Base-by-base conservation (phyloP, 2,329 filamentous ascomycete genomes). In the Diaporthe ampelina region DNA sequence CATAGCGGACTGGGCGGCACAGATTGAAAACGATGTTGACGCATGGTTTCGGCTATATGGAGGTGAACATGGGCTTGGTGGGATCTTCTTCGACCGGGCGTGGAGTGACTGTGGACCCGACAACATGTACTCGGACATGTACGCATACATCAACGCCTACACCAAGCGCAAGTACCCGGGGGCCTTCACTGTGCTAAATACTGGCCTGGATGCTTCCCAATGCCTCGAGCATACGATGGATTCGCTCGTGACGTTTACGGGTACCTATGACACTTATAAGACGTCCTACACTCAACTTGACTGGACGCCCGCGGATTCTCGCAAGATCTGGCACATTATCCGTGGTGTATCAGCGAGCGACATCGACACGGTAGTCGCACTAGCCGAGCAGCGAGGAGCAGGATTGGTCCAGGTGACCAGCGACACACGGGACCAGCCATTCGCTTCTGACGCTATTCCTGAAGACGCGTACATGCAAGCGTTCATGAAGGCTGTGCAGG, bases 81-180 rank as follows among this genome's bases (percentile, higher is more conserved):
- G 80, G 24, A 82, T 82, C 75, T 81, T 82, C 67, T 82, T 82
- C 67, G 79, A 82, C 70, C 79, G 81, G 54, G 80, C 79, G 21
- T 81, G 77, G 78, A 73, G 70, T 11, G 74, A 79, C 68, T 82
- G 80, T 61, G 79, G 45, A 1, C 58, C 59, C 29, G 76, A 79
- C 54, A 81, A 81, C 74, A 26, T 75, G 15, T 81, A 80, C 70
- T 76, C 76, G 6, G 76, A 81, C 15, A 57, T 82, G 13, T 82
- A 82, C 74, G 73, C 50, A 1, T 71, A 76, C 37, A 79, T 80
- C 76, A 79, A 77, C 70, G 50, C 76, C 32, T 76, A 78, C 35
- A 80, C 77, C 19, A 80, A 80, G 50, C 73, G 72, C n/a, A 75
- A 76, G 35, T 69, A 80, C 54, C 78, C 77, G 10, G 76, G 78